phyloP scores from a whole-genome alignment of 2,329 filamentous ascomycete species.

The Pestalotiopsis fici region DNA sequence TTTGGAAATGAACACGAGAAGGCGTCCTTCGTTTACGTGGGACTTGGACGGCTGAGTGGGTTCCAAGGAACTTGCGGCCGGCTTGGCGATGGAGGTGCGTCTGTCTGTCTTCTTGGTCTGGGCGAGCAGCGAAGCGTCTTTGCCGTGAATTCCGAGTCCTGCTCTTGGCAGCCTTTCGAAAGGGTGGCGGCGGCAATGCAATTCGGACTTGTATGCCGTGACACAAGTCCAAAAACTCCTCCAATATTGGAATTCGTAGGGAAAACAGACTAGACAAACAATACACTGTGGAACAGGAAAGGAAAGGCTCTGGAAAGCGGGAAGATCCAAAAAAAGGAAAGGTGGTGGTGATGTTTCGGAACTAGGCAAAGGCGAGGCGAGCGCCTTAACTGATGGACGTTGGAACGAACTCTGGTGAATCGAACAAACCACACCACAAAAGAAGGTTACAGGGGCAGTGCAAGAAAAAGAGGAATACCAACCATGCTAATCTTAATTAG shows the following conservation, averaged over 20 bases:
- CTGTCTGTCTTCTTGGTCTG: neutral
- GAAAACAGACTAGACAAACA: neutral
- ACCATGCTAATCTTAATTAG: neutral
- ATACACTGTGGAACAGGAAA: neutral
- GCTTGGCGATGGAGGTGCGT: neutral
- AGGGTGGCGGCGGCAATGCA: neutral
- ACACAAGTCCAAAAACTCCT: neutral
- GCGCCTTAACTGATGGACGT: neutral
- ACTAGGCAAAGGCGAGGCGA: neutral
- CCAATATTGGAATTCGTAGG: neutral
- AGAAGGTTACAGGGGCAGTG: neutral
- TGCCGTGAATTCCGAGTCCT: neutral
- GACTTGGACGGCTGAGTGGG: neutral
- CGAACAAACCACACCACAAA: neutral
- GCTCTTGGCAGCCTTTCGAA: neutral
- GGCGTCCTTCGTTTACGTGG: neutral
- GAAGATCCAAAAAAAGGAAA: neutral
- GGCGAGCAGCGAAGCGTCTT: neutral
- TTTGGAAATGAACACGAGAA: neutral
- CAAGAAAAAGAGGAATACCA: neutral
- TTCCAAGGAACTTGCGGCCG: constrained; percentile 2
- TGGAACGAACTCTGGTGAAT: neutral
- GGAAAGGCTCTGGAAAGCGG: neutral
- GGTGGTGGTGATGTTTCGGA: neutral
- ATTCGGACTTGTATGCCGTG: neutral